Evolutionary conservation across 2,329 filamentous ascomycete genomes (phyloP).

Genomic region (Clarireedia paspali): DNA sequence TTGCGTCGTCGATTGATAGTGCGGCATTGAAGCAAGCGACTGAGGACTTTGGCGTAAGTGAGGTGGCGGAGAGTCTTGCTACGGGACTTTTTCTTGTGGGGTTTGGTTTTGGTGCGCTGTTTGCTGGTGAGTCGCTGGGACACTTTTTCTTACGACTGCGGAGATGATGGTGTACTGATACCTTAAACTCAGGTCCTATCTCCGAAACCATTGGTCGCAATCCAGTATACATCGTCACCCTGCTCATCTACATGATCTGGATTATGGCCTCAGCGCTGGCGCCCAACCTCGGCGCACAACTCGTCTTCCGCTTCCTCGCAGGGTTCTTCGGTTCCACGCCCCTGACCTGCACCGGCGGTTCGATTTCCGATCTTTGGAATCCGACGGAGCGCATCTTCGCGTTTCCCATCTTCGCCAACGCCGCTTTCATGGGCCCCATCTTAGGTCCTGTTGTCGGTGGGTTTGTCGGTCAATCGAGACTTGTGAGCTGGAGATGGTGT

Average conservation of each 20-base stretch:
- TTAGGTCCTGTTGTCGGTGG: slow-evolving; percentile 58
- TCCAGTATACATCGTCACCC: not conserved
- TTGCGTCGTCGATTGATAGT: slow-evolving; percentile 46
- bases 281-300: not conserved
- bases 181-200: not conserved
- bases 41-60: slow-evolving; percentile 38
- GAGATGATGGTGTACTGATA: not conserved
- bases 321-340: slow-evolving; percentile 16
- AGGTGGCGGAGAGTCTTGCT: slow-evolving; percentile 42
- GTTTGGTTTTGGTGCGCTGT: slow-evolving; percentile 28
- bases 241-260: not conserved
- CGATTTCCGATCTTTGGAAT: slow-evolving; percentile 53
- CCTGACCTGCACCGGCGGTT: slow-evolving; percentile 52
- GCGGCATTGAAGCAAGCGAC: slow-evolving; percentile 39
- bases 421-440: slow-evolving; percentile 59
- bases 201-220: not conserved
- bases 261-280: not conserved
- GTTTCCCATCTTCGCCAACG: slow-evolving; percentile 54
- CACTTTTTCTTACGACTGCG: too few species aligned
- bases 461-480: slow-evolving; percentile 48
- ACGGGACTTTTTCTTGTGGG: slow-evolving; percentile 34
- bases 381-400: slow-evolving; percentile 46
- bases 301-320: slow-evolving; percentile 16
- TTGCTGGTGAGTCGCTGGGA: slow-evolving; percentile 20
- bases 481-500: slow-evolving; percentile 65